These are phyloP conservation scores for Cnidoscolus chayamansa DNA, from an alignment of 441 rosid species.

Conservation along the genomic window DNA sequence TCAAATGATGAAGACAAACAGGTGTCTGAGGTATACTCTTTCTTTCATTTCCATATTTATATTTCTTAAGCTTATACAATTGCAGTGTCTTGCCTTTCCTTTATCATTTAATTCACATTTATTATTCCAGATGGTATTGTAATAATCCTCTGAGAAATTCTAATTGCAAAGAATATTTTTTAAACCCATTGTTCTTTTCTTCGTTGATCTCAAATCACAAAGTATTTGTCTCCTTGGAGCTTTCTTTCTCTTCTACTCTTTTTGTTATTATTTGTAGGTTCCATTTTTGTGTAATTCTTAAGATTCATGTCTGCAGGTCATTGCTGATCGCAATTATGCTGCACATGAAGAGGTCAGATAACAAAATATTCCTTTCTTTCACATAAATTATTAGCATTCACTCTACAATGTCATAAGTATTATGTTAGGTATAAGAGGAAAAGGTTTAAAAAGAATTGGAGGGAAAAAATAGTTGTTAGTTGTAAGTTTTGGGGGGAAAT, in stretches of 20 bases:
- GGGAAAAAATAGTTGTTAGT: no score
- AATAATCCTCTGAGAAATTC: neutral
- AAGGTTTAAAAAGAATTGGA: no score
- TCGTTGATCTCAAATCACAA: conserved; percentile 1
- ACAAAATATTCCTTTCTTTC: conserved; percentile 7
- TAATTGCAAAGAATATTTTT: neutral
- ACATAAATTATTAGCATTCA: conserved; percentile 5
- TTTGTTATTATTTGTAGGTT: neutral
- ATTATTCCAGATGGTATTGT: neutral
- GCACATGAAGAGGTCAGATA: conserved; percentile 71
- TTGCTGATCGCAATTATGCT: conserved; percentile 65
- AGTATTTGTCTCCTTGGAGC: neutral
- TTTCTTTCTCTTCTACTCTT: neutral
- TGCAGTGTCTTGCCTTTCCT: neutral
- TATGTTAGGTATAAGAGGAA: neutral
- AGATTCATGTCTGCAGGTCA: conserved; percentile 49
- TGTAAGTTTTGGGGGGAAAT: no score
- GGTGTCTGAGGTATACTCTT: conserved; percentile 61
- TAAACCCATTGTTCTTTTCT: neutral
- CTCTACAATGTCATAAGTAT: neutral
- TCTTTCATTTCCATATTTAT: conserved; percentile 8
- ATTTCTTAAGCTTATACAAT: conserved; percentile 14
- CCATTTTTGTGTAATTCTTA: neutral
- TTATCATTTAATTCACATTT: neutral
- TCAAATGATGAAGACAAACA: conserved; percentile 59